Base-by-base conservation (phyloP, 768 basidiomycete genomes). In the Pleurotus sapidus region DNA sequence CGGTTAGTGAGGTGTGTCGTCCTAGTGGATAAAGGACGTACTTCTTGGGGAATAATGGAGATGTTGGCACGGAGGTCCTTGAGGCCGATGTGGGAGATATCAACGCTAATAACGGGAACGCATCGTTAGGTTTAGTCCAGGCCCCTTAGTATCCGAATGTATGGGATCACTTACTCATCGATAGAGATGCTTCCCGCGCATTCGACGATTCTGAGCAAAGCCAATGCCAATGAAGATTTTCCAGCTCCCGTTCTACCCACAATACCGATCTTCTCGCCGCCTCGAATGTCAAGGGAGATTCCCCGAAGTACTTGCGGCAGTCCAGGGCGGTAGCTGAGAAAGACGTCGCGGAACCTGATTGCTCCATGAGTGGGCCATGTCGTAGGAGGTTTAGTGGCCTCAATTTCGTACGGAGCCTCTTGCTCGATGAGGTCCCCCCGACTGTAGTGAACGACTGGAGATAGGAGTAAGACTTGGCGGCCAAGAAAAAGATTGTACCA, bases 181-280 rank as follows among this genome's bases (percentile, higher is more conserved):
- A 93, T 77, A 8, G 70, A 67, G 61, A 93, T 89, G 1, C 70
- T 71, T 2, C 89, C 90, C 3, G 77, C 72, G 27, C 86, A 76
- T 67, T 93, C 88, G 37, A 89, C 84, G 59, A 91, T 82, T 18
- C 88, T 76, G 67, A 87, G 84, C 3, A 92, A 71, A 2, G 84
- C 79, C 56, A 86, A 72, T 66, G 88, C 82, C 54, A 92, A 74
- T 0, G 85, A 84, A 0, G 79, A 81, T 64, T 84, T 84, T 18
- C 83, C 84, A 0, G 84, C 83, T 1, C 85, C 87, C 40, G 76
- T 78, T 60, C 75, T 68, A 53, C 46, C 89, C 7, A 92, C 88
- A 38, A 92, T 82, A 12, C 89, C 90, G 55, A 92, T 84, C 73
- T 90, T 89, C 70, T 93, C 88, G 0, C 86, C 85, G 0, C 80